A percentile compares a stretch with the other conserved stretches of the same genome.
phyloP scores from a whole-genome alignment of 179 eudicot genomes.

The Actinidia arguta region DNA sequence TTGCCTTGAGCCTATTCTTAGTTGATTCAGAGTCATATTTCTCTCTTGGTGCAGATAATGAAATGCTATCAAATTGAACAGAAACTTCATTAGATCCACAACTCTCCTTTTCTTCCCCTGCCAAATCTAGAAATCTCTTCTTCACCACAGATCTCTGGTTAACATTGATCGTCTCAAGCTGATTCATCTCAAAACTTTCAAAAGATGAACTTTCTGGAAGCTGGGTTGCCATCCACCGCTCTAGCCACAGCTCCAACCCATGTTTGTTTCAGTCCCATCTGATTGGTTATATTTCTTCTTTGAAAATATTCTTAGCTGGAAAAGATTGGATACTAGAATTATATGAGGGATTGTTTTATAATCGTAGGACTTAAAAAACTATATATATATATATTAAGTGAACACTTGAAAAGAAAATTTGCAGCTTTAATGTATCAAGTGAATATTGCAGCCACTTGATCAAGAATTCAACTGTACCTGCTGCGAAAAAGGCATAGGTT shows the following conservation, averaged over 20 bases:
- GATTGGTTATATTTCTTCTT: conserved; percentile 62
- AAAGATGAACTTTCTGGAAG: conserved; percentile 48
- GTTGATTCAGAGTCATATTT: conserved; percentile 29
- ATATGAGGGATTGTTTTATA: no score
- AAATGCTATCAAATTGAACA: conserved; percentile 36
- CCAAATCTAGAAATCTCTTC: conserved; percentile 43
- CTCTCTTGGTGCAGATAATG: conserved; percentile 24
- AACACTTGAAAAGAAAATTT: no score
- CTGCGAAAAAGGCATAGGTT: conserved; percentile 88
- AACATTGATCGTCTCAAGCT: conserved; percentile 30
- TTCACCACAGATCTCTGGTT: conserved; percentile 34
- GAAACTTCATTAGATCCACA: conserved; percentile 87
- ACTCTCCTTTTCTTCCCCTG: conserved; percentile 80
- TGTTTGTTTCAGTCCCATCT: conserved; percentile 48
- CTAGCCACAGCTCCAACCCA: conserved; percentile 88
- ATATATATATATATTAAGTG: no score
- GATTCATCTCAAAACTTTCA: conserved; percentile 40
- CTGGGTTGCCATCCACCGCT: conserved; percentile 93
- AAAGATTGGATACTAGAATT: conserved; percentile 1
- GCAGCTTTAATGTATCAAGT: no score
- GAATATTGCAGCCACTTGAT: no score
- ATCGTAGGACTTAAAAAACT: no score
- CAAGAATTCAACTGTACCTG: conserved; percentile 49
- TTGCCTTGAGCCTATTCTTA: conserved; percentile 45
- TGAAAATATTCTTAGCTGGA: conserved; percentile 70